A percentile compares a stretch with the other conserved stretches of the same genome.
Conservation (phyloP, 768 basidiomycete genomes). For the Boletus sp. region DNA sequence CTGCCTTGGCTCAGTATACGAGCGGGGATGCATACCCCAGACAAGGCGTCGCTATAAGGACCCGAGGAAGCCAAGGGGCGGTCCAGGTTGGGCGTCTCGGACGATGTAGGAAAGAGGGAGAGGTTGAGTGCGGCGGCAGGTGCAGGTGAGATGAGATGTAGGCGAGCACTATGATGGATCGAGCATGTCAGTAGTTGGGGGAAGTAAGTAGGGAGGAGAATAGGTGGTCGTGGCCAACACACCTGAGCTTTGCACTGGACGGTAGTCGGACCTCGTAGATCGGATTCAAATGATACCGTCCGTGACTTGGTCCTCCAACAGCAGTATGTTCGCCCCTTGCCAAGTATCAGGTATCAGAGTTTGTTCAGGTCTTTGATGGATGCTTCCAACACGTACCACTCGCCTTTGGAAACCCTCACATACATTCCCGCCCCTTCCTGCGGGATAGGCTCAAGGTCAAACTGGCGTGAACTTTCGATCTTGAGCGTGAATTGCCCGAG, state of each 20-base stretch:
- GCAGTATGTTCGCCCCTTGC: constrained; percentile 57
- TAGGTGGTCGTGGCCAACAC: constrained; percentile 18
- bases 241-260: constrained; percentile 58
- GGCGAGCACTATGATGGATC: constrained; percentile 52
- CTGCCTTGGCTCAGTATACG: constrained; percentile 53
- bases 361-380: background rate
- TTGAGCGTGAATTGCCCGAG: constrained; percentile 64
- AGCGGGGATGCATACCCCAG: constrained; percentile 65
- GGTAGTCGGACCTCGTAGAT: constrained; percentile 60
- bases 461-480: constrained; percentile 57
- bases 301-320: constrained; percentile 66
- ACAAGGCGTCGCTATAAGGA: constrained; percentile 70
- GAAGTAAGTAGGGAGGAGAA: constrained; percentile 25
- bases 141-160: constrained; percentile 53
- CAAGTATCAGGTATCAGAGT: constrained; percentile 2
- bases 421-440: constrained; percentile 95
- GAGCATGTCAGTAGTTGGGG: background rate
- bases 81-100: constrained; percentile 24
- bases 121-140: constrained; percentile 55
- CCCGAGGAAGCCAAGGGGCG: constrained; percentile 67
- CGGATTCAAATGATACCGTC: constrained; percentile 68
- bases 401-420: constrained; percentile 59
- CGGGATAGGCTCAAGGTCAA: constrained; percentile 65
- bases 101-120: constrained; percentile 47
- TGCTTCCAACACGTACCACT: constrained; percentile 57